A percentile compares a stretch with the other conserved stretches of the same genome.
These are phyloP conservation scores for Chalara sp. DNA, from an alignment of 2,329 filamentous ascomycete species.

Conservation along the genomic window DNA sequence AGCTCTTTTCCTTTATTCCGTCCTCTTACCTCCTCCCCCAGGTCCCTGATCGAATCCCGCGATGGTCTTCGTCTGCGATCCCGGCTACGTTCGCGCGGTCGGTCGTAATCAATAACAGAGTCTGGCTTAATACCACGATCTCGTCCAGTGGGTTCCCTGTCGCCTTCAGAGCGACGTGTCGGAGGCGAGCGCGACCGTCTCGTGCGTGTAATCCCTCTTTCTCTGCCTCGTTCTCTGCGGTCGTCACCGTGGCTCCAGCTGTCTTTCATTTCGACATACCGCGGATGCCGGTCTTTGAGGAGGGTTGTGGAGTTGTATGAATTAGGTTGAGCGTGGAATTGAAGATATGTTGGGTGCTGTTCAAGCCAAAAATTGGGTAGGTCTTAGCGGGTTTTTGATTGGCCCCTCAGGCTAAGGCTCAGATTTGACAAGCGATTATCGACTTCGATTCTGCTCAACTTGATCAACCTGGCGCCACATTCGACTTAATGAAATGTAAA, in stretches of 20 bases:
- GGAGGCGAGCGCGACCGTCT: conserved; percentile 30
- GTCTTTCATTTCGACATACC: conserved; percentile 36
- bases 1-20: conserved; percentile 29
- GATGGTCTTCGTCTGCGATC: conserved; percentile 24
- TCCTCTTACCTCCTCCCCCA: conserved; percentile 26
- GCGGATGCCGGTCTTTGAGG: conserved; percentile 5
- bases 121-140: conserved; percentile 25
- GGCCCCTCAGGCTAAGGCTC: no score
- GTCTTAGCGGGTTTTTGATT: neutral
- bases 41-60: conserved; percentile 22
- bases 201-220: conserved; percentile 29
- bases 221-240: conserved; percentile 35
- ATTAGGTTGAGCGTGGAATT: neutral
- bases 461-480: no score
- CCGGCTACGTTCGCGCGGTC: conserved; percentile 23
- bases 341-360: neutral
- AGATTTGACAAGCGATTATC: no score
- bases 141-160: conserved; percentile 23
- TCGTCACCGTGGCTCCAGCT: conserved; percentile 34
- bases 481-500: no score
- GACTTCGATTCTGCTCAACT: no score
- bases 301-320: neutral
- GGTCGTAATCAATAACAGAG: conserved; percentile 17
- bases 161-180: conserved; percentile 27
- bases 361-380: neutral